phyloP scores from a whole-genome alignment of 108 stramenopile genomes.

The Licmophora abbreviata region DNA sequence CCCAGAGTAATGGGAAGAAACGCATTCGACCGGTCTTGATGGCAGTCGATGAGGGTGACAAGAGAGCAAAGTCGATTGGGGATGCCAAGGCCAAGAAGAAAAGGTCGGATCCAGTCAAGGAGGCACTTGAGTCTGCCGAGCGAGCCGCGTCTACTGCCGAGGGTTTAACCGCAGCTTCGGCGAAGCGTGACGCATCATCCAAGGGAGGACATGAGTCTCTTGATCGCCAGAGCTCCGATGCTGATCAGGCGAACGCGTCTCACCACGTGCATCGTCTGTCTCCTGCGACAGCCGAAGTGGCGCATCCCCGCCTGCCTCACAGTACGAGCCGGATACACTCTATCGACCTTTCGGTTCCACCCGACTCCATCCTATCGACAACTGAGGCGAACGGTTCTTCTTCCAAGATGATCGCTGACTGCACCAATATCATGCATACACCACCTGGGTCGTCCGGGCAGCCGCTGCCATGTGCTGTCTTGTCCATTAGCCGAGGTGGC shows the following conservation, averaged over 20 bases:
- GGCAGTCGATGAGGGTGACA: slow-evolving; percentile 12
- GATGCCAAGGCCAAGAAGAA: slow-evolving; percentile 16
- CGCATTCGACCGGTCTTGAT: slow-evolving; percentile 52
- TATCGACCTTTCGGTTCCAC: slow-evolving; percentile 25
- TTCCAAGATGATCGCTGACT: slow-evolving; percentile 40
- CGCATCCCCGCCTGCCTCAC: slow-evolving; percentile 24
- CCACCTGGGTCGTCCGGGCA: slow-evolving; percentile 26
- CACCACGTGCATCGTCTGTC: not conserved
- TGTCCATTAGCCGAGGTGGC: slow-evolving; percentile 55
- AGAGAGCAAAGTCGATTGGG: slow-evolving; percentile 7
- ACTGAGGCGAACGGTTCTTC: not conserved
- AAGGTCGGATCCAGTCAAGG: slow-evolving; percentile 36
- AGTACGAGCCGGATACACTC: slow-evolving; percentile 51
- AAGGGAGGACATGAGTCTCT: not conserved
- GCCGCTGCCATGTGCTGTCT: slow-evolving; percentile 39
- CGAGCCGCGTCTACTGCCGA: slow-evolving; percentile 30
- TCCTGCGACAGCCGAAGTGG: not conserved
- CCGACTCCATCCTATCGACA: not conserved
- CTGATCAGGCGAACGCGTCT: not conserved
- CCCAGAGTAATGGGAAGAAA: slow-evolving; percentile 49
- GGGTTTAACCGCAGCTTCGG: slow-evolving; percentile 6
- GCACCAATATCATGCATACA: slow-evolving; percentile 43
- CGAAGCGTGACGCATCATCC: not conserved
- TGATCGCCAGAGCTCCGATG: not conserved
- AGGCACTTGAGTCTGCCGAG: slow-evolving; percentile 47